phyloP scores from a whole-genome alignment of 2,329 filamentous ascomycete species.

The Metarhizium humberi region DNA sequence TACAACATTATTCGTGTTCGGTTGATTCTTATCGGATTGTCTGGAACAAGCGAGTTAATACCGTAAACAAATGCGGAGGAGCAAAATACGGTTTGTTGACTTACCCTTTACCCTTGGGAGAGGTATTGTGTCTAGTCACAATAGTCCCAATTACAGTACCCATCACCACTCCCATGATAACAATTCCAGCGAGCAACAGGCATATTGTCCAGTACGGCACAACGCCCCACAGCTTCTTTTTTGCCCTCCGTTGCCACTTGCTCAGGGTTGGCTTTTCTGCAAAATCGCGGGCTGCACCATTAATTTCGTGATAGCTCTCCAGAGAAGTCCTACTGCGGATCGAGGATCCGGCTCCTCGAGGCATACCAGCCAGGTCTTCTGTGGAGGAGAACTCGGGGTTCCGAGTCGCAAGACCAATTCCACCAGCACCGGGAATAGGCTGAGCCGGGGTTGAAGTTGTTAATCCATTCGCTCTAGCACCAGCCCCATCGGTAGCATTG shows the following conservation, averaged over 20 bases:
- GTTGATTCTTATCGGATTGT: constrained; percentile 18
- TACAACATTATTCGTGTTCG: constrained; percentile 35
- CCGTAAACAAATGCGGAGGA: background rate
- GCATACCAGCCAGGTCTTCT: constrained; percentile 38
- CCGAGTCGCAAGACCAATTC: constrained; percentile 49
- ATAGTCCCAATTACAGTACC: constrained; percentile 37
- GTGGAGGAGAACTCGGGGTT: constrained; percentile 54
- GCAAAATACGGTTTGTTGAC: constrained; percentile 1
- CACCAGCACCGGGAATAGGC: constrained; percentile 47
- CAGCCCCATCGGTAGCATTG: background rate
- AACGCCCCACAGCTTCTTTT: constrained; percentile 46
- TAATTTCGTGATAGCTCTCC: constrained; percentile 43
- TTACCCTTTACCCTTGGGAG: constrained; percentile 14
- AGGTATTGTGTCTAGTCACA: constrained; percentile 8
- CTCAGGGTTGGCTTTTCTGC: constrained; percentile 38
- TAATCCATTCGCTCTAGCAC: background rate
- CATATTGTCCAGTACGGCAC: constrained; percentile 54
- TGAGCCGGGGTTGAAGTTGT: background rate
- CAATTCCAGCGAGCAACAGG: constrained; percentile 35
- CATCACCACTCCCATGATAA: constrained; percentile 46
- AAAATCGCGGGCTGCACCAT: constrained; percentile 34
- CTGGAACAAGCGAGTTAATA: constrained; percentile 4
- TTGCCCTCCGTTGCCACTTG: constrained; percentile 46
- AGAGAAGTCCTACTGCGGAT: constrained; percentile 35
- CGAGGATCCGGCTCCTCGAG: constrained; percentile 35